Evolutionary conservation across 352 stramenopile genomes (phyloP).

Genomic region (Globisporangium splendens): DNA sequence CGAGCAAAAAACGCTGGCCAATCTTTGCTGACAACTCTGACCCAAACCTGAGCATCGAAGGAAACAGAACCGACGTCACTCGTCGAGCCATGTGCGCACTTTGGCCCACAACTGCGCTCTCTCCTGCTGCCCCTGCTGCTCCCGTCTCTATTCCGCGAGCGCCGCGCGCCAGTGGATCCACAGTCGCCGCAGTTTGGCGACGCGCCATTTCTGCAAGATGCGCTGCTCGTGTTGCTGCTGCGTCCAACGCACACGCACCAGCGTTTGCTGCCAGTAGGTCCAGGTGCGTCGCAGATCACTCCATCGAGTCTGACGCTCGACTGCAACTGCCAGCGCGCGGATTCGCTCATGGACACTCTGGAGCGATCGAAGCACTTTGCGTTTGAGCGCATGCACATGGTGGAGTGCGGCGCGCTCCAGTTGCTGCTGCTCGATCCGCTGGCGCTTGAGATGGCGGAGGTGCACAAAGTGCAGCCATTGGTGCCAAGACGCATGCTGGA

Average conservation of each 20-base stretch:
- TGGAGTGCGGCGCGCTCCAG: conserved; percentile 20
- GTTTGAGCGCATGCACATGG: conserved; percentile 16
- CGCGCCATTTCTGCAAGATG: conserved; percentile 9
- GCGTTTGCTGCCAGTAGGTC: conserved; percentile 22
- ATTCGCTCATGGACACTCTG: conserved; percentile 16
- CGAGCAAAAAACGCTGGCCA: background rate
- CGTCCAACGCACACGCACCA: conserved; percentile 10
- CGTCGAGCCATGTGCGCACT: conserved; percentile 58
- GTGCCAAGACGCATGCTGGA: conserved; percentile 35
- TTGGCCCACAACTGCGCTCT: conserved; percentile 63
- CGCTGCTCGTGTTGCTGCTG: conserved; percentile 13
- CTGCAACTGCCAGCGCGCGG: conserved; percentile 16
- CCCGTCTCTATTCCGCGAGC: conserved; percentile 19
- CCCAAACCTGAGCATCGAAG: too few relatives aligned
- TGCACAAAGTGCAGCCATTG: conserved; percentile 36
- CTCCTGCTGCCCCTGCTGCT: conserved; percentile 33
- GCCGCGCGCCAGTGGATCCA: conserved; percentile 28
- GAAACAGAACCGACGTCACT: conserved; percentile 12
- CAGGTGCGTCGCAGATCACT: conserved; percentile 25
- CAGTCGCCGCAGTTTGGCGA: conserved; percentile 18
- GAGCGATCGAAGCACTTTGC: conserved; percentile 16
- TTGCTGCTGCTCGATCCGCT: conserved; percentile 21
- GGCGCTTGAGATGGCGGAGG: conserved; percentile 13
- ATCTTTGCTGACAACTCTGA: background rate
- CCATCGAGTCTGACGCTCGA: conserved; percentile 31